phyloP scores from a whole-genome alignment of 768 basidiomycete genomes.

The Boletellus ananas region DNA sequence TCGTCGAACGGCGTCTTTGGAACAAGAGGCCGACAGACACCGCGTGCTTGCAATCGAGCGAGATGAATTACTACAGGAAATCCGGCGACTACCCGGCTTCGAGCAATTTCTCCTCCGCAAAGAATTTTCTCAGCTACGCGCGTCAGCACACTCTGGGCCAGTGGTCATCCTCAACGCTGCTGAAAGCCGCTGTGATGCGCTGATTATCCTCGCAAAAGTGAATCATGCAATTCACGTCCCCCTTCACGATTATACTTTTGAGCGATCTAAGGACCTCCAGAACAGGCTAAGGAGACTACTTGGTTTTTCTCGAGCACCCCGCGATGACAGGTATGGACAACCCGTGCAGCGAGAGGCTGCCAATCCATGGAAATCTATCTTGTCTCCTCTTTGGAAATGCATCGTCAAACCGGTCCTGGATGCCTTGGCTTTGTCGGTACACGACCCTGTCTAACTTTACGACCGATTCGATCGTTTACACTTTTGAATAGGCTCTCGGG shows the following conservation, averaged over 20 bases:
- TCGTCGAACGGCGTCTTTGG: neutral
- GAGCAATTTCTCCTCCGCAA: conserved; percentile 1
- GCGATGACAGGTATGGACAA: neutral
- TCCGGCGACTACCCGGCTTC: conserved; percentile 2
- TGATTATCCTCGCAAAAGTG: conserved; percentile 2
- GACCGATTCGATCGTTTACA: neutral
- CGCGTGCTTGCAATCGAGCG: conserved; percentile 3
- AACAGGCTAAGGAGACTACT: neutral
- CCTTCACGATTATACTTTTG: neutral
- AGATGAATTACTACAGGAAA: neutral
- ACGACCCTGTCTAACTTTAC: neutral
- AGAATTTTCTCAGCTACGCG: conserved; percentile 8
- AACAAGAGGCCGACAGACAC: conserved; percentile 1
- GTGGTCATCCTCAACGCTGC: conserved; percentile 32
- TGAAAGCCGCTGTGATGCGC: conserved; percentile 32
- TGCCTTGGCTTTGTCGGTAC: neutral
- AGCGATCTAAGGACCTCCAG: neutral
- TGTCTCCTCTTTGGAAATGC: conserved; percentile 9
- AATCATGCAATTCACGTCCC: conserved; percentile 4
- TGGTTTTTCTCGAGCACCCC: neutral
- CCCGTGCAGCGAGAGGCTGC: neutral
- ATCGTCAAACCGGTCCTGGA: conserved; percentile 8
- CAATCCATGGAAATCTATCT: neutral
- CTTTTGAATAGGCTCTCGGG: neutral
- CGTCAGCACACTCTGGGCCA: conserved; percentile 20